Evolutionary conservation across 306 rosid species (phyloP).

Genomic region (Clitoria ternatea): DNA sequence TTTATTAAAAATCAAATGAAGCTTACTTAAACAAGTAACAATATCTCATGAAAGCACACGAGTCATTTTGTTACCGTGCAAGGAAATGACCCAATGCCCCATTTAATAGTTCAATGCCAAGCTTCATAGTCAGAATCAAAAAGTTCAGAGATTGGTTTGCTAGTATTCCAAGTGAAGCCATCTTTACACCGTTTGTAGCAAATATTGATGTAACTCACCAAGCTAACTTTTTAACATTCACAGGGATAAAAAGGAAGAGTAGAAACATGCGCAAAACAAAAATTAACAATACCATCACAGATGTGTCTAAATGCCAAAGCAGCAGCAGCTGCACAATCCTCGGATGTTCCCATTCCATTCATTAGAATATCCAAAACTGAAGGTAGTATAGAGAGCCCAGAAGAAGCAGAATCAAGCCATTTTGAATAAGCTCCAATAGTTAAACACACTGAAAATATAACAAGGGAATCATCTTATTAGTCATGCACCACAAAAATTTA

Average conservation of each 20-base stretch:
- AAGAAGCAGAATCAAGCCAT: conserved; percentile 92
- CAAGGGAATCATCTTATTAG: conserved; percentile 12
- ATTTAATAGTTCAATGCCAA: conserved; percentile 9
- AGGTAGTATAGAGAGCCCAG: conserved; percentile 75
- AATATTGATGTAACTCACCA: conserved; percentile 17
- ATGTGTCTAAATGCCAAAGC: conserved; percentile 94
- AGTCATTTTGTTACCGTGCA: not conserved
- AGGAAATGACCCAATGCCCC: conserved; percentile 19
- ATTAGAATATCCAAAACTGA: conserved; percentile 79
- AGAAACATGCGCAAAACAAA: conserved; percentile 20
- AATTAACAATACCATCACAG: conserved; percentile 72
- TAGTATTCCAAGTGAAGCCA: not conserved
- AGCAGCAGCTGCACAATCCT: conserved; percentile 97
- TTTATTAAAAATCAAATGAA: not conserved
- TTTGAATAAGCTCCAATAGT: conserved; percentile 95
- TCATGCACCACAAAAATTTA: conserved; percentile 7
- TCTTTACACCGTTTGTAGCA: conserved; percentile 15
- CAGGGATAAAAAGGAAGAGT: conserved; percentile 21
- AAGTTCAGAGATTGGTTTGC: conserved; percentile 22
- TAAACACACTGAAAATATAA: conserved; percentile 68
- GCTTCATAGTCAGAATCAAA: conserved; percentile 13
- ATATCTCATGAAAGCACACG: conserved; percentile 13
- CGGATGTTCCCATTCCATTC: conserved; percentile 94
- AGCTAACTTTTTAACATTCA: conserved; percentile 15
- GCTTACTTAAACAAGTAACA: conserved; percentile 22